phyloP scores from a whole-genome alignment of 148 eudicot genomes.

The Cornus suecica region DNA sequence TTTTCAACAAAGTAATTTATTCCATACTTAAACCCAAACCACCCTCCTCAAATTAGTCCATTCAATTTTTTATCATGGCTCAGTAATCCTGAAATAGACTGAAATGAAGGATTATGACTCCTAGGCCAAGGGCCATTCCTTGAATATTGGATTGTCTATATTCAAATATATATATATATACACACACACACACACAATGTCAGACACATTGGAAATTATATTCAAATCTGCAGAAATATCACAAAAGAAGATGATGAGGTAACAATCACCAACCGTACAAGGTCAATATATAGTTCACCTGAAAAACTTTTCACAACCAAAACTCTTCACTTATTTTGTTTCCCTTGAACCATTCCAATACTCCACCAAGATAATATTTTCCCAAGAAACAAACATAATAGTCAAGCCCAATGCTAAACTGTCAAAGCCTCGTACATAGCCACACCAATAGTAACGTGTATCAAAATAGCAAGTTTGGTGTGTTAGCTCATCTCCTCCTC shows the following conservation, averaged over 20 bases:
- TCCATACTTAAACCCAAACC: too few relatives aligned
- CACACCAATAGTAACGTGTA: too few relatives aligned
- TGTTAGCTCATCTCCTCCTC: slow-evolving; percentile 66
- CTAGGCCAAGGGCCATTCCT: too few relatives aligned
- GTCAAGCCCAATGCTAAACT: background rate
- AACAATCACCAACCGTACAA: slow-evolving; percentile 27
- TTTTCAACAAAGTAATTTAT: too few relatives aligned
- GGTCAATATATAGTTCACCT: slow-evolving; percentile 62
- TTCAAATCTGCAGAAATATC: background rate
- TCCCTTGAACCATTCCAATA: slow-evolving; percentile 14
- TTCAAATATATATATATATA: too few relatives aligned
- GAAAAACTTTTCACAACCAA: slow-evolving; percentile 12
- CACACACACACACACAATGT: background rate
- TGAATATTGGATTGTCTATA: too few relatives aligned
- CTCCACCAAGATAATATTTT: slow-evolving; percentile 14
- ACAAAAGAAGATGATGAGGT: background rate
- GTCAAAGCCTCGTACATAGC: too few relatives aligned
- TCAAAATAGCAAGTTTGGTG: slow-evolving; percentile 36
- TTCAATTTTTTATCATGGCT: too few relatives aligned
- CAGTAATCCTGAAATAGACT: too few relatives aligned
- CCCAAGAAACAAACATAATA: background rate
- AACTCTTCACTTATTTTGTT: background rate
- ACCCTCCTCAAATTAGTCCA: too few relatives aligned
- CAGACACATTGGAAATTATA: too few relatives aligned
- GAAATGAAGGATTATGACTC: too few relatives aligned